phyloP scores from a whole-genome alignment of 2,329 filamentous ascomycete species.

The Aspergillus carbonarius region DNA sequence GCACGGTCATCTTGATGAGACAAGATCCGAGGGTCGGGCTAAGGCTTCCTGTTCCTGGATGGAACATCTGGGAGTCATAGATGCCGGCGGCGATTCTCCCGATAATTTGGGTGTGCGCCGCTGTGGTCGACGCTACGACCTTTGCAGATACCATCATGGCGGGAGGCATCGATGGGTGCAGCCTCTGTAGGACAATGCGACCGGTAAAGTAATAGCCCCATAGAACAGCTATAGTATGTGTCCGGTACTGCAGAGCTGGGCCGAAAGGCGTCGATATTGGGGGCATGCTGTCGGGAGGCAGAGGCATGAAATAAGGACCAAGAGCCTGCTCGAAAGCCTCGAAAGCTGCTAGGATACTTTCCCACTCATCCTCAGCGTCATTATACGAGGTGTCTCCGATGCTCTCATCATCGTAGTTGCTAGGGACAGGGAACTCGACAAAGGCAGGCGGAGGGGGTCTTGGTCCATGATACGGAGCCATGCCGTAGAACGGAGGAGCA shows the following conservation, averaged over 20 bases:
- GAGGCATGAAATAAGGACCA: constrained; percentile 71
- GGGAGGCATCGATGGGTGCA: constrained; percentile 87
- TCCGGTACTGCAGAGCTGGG: constrained; percentile 74
- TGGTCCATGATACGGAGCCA: constrained; percentile 45
- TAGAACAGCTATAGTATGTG: constrained; percentile 80
- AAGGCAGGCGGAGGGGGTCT: constrained; percentile 53
- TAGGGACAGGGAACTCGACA: constrained; percentile 32
- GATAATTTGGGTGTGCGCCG: constrained; percentile 68
- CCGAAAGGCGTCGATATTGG: constrained; percentile 74
- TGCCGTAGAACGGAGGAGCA: constrained; percentile 45
- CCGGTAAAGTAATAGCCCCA: constrained; percentile 88
- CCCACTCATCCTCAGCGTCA: constrained; percentile 77
- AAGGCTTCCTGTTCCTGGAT: constrained; percentile 51
- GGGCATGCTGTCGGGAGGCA: constrained; percentile 66
- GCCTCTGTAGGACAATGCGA: constrained; percentile 75
- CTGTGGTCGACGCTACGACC: constrained; percentile 71
- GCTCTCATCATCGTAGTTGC: constrained; percentile 46
- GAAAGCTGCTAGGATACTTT: constrained; percentile 46
- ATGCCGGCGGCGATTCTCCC: constrained; percentile 77
- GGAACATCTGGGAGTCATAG: constrained; percentile 44
- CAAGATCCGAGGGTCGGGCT: constrained; percentile 77
- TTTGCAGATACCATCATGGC: constrained; percentile 84
- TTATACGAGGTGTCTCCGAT: constrained; percentile 65
- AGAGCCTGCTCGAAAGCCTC: constrained; percentile 56
- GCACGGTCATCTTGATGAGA: constrained; percentile 77